Conservation (phyloP, 2,329 filamentous ascomycete species). For the Xylaria sp. region DNA sequence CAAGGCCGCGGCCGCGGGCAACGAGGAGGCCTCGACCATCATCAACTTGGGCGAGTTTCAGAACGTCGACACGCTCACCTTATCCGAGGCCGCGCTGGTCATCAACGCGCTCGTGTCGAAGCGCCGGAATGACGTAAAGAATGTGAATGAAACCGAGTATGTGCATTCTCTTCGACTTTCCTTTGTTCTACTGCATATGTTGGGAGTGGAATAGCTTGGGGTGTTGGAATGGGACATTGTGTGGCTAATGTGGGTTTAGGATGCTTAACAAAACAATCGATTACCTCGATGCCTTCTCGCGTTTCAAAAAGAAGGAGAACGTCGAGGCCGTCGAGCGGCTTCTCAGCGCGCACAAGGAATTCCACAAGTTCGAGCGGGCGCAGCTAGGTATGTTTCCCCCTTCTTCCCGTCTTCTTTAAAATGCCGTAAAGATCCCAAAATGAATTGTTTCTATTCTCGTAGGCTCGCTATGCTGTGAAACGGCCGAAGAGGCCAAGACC, state of each 20-base stretch:
- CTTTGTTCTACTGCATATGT: too few species aligned
- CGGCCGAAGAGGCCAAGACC: conserved; percentile 91
- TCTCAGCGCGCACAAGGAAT: conserved; percentile 69
- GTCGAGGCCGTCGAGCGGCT: conserved; percentile 90
- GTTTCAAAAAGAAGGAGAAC: conserved; percentile 92
- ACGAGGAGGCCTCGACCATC: conserved; percentile 78
- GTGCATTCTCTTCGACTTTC: conserved; percentile 29
- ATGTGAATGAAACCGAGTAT: conserved; percentile 79
- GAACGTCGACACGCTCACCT: conserved; percentile 81
- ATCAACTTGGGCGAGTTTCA: conserved; percentile 92
- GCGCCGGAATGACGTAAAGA: conserved; percentile 72
- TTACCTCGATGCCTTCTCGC: conserved; percentile 90
- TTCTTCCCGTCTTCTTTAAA: not conserved
- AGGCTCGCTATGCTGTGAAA: conserved; percentile 90
- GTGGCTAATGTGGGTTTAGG: conserved; percentile 35
- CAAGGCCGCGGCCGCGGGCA: conserved; percentile 65
- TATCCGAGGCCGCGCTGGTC: conserved; percentile 87
- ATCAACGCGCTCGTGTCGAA: conserved; percentile 84
- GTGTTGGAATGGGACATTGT: too few species aligned
- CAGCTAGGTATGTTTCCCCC: conserved; percentile 64
- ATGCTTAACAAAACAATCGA: conserved; percentile 83
- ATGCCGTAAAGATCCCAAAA: conserved; percentile 2
- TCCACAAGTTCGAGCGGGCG: conserved; percentile 89
- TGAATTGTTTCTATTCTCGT: not conserved
- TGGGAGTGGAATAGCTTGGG: too few species aligned